phyloP scores from a whole-genome alignment of 805 yeast genomes.

The Ogataea nakhonphanomensis region DNA sequence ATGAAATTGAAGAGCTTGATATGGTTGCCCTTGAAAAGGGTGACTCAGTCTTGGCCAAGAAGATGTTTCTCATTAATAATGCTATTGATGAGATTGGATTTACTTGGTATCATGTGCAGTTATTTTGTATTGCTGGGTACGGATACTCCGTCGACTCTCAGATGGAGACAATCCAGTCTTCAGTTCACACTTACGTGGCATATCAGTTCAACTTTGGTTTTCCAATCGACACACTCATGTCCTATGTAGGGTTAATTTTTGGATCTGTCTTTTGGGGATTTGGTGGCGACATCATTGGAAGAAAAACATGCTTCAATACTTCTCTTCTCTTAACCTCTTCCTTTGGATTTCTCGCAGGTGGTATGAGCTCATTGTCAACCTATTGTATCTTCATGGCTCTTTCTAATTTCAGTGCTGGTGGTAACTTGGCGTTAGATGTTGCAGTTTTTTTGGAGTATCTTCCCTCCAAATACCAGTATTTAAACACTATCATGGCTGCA shows the following conservation, averaged over 20 bases:
- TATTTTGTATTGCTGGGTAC: constrained; percentile 51
- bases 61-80: constrained; percentile 45
- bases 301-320: constrained; percentile 45
- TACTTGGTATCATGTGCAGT: constrained; percentile 50
- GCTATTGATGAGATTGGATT: constrained; percentile 62
- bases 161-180: constrained; percentile 45
- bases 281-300: constrained; percentile 48
- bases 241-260: constrained; percentile 43
- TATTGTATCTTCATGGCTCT: constrained; percentile 45
- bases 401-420: constrained; percentile 44
- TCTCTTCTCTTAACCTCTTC: constrained; percentile 43
- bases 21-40: constrained; percentile 22
- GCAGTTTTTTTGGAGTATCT: constrained; percentile 47
- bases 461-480: constrained; percentile 46
- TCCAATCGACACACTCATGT: constrained; percentile 41
- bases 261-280: constrained; percentile 54
- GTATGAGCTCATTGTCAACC: constrained; percentile 41
- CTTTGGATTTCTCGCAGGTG: constrained; percentile 48
- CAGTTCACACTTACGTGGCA: constrained; percentile 38
- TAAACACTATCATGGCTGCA: constrained; percentile 46
- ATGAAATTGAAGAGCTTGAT: constrained; percentile 16
- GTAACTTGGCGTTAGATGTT: constrained; percentile 49
- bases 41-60: constrained; percentile 38
- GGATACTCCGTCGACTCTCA: constrained; percentile 57
- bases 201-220: constrained; percentile 38